Evolutionary conservation across 441 rosid genomes (phyloP), one percentile per base, ranked within the genome.

Genomic region (Gossypium armourianum): DNA sequence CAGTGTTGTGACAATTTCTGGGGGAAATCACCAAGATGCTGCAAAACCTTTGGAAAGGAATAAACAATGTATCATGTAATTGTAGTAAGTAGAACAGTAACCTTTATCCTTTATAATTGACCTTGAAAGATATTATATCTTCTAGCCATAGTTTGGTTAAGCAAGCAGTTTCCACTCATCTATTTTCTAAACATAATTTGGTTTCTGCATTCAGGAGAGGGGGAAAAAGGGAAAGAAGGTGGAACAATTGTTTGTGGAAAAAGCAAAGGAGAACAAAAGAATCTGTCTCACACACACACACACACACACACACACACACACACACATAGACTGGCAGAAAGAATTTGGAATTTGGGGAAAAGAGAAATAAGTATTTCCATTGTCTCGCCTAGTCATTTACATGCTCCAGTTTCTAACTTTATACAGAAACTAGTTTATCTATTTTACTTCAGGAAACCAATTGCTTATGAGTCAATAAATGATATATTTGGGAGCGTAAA

Each of bases 21-120:
- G 64, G 98, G 96, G 72, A 88, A 92, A 83, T 95, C 99, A 72
- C 98, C 98, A 78, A 95, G 96, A 87, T 95, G 99, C 86, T 95
- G 98, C 90, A 92, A 83, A 81, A 95, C 99, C 99, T 95, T 81
- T 71, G 70, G 60, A 55, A 75, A 71, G 56, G 24, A 49, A 70
- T 66, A 63, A 60, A 78, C 53, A 43, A 72, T 29, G 54, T 52
- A 58, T 62, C 45, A 74, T 62, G 55, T 67, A 53, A 8, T 43
- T 13, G 17, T 45, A 63, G 36, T 20, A 63, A 61, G 56, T 64
- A 45, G 12, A 47, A 21, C 7, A n/a, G 36, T 1, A 56, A n/a
- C 7, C 36, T 56, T 64, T 45, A 5, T 45, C 36, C 19, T 64
- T 5, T 45, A n/a, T n/a, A 21, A 45, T 47, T 21, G 56, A 32